phyloP scores from a whole-genome alignment of 345 rosid species.

The Kernera saxatilis region DNA sequence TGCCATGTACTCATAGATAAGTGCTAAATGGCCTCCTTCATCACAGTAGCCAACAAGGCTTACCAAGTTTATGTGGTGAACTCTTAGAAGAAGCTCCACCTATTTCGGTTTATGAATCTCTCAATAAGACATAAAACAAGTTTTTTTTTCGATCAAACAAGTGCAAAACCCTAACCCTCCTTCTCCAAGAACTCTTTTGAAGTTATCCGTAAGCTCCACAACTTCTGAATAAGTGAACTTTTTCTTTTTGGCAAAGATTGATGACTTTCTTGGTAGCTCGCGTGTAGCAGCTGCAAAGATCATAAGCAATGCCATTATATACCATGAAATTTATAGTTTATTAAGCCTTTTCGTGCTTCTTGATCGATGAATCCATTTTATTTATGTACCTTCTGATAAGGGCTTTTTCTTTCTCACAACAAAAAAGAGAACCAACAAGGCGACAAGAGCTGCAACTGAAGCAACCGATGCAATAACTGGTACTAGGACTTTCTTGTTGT shows the following conservation, averaged over 20 bases:
- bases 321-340: neutral
- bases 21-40: slow-evolving; percentile 33
- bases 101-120: neutral
- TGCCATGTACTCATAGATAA: slow-evolving; percentile 43
- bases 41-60: slow-evolving; percentile 36
- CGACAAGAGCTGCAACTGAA: slow-evolving; percentile 1
- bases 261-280: slow-evolving; percentile 8
- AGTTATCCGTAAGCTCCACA: slow-evolving; percentile 28
- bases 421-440: slow-evolving; percentile 1
- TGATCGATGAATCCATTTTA: neutral
- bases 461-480: slow-evolving; percentile 24
- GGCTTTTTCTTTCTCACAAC: slow-evolving; percentile 5
- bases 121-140: neutral
- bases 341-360: neutral
- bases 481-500: slow-evolving; percentile 12
- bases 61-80: slow-evolving; percentile 39
- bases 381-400: neutral
- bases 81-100: slow-evolving; percentile 39
- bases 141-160: neutral
- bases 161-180: slow-evolving; percentile 26
- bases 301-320: neutral
- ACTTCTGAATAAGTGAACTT: slow-evolving; percentile 31
- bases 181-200: slow-evolving; percentile 35
- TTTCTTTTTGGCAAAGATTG: slow-evolving; percentile 23
- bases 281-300: neutral